A percentile compares a stretch with the other conserved stretches of the same genome.
These are phyloP conservation scores for Chrysoporthe cubensis DNA, from an alignment of 2,329 filamentous ascomycete genomes.

Conservation along the genomic window DNA sequence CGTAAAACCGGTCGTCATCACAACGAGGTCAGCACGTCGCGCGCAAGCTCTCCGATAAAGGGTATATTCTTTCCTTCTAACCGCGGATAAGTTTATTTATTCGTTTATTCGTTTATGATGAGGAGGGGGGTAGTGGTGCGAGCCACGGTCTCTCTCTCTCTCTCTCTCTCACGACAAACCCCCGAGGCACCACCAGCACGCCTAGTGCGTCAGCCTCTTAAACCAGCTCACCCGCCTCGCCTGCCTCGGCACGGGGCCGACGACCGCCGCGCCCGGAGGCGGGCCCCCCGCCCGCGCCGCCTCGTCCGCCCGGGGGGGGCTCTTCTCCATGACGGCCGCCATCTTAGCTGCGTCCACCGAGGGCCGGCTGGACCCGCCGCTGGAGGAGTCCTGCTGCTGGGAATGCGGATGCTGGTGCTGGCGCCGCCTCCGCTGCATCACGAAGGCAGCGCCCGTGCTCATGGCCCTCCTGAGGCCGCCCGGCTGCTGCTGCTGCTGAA, in stretches of 20 bases:
- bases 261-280: background rate
- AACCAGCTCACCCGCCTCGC: conserved; percentile 29
- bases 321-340: background rate
- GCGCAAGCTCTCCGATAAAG: no score
- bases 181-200: conserved; percentile 12
- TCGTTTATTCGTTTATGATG: no score
- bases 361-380: background rate
- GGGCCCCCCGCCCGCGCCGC: background rate
- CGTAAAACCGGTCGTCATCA: no score
- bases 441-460: conserved; percentile 52
- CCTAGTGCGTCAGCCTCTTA: conserved; percentile 28
- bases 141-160: background rate
- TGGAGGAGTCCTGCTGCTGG: conserved; percentile 24
- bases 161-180: no score
- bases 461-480: conserved; percentile 42
- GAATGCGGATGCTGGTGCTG: no score
- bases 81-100: no score
- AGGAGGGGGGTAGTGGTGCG: background rate
- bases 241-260: conserved; percentile 20
- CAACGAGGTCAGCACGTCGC: no score
- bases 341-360: conserved; percentile 2
- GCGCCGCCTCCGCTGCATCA: conserved; percentile 47
- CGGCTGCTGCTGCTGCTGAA: conserved; percentile 5
- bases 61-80: no score
- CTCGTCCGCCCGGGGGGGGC: no score